These are phyloP conservation scores for Chrysoporthe deuterocubensis DNA, from an alignment of 2,329 filamentous ascomycete species.

Conservation along the genomic window DNA sequence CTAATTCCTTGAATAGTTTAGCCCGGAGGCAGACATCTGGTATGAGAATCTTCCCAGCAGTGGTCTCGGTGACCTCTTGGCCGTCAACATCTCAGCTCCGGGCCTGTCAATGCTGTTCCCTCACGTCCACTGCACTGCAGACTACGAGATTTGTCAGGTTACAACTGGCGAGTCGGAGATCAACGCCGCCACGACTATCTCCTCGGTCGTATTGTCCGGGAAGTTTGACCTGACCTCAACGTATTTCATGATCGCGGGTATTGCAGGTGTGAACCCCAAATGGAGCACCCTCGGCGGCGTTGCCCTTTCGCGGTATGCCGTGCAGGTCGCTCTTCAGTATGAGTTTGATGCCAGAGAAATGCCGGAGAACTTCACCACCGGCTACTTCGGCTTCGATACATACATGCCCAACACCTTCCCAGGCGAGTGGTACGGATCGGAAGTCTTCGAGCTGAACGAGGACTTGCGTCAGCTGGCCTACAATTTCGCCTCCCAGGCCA, in stretches of 20 bases:
- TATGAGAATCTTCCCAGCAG: slow-evolving; percentile 53
- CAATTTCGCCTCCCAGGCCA: slow-evolving; percentile 53
- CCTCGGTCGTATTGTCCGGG: slow-evolving; percentile 63
- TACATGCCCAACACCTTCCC: slow-evolving; percentile 61
- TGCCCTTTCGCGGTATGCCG: slow-evolving; percentile 69
- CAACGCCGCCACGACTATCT: slow-evolving; percentile 71
- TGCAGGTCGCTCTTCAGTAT: slow-evolving; percentile 77
- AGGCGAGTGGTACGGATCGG: slow-evolving; percentile 65
- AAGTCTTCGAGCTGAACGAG: slow-evolving; percentile 70
- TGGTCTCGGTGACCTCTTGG: slow-evolving; percentile 58
- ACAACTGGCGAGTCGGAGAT: slow-evolving; percentile 73
- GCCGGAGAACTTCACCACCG: slow-evolving; percentile 65
- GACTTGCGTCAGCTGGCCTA: slow-evolving; percentile 59
- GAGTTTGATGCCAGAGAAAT: slow-evolving; percentile 75
- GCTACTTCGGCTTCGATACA: slow-evolving; percentile 70
- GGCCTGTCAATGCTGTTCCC: slow-evolving; percentile 70
- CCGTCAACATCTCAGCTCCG: slow-evolving; percentile 60
- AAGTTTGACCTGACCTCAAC: slow-evolving; percentile 67
- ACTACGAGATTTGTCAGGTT: slow-evolving; percentile 68
- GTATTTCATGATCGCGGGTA: slow-evolving; percentile 74
- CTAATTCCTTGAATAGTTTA: slow-evolving; percentile 51
- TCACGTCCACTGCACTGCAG: slow-evolving; percentile 64
- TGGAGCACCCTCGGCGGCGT: slow-evolving; percentile 68
- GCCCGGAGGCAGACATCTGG: slow-evolving; percentile 65
- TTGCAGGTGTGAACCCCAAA: slow-evolving; percentile 75